Conservation (phyloP, 768 basidiomycete species). For the Porphyrellus cyaneotinctus region DNA sequence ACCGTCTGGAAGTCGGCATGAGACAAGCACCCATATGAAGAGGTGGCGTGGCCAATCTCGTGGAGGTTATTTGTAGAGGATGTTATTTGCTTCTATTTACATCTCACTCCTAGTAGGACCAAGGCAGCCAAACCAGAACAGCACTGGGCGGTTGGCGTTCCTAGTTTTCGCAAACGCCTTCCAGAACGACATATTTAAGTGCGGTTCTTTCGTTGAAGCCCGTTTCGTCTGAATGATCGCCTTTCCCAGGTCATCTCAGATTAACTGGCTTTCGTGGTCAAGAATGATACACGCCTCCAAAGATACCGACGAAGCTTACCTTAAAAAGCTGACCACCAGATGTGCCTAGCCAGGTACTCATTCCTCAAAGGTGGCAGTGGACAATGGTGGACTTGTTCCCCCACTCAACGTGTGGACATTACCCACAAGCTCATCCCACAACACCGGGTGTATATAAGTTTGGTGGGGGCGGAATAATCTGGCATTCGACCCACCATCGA, state of each 20-base stretch:
- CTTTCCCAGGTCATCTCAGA: not conserved
- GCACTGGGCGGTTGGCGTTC: not conserved
- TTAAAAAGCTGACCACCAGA: slow-evolving; percentile 2
- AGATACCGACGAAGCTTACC: slow-evolving; percentile 4
- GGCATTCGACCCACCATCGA: not conserved
- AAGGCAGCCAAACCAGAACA: slow-evolving; percentile 8
- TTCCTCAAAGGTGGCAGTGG: slow-evolving; percentile 1
- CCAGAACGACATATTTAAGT: slow-evolving; percentile 6
- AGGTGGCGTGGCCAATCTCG: no score
- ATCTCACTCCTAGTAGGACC: slow-evolving; percentile 1
- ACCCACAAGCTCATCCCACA: slow-evolving; percentile 11
- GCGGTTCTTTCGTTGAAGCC: slow-evolving; percentile 2
- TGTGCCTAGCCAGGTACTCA: not conserved
- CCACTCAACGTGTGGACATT: slow-evolving; percentile 13
- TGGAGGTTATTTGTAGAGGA: no score
- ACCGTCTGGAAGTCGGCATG: no score
- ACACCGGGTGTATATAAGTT: slow-evolving; percentile 11
- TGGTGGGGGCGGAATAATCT: not conserved
- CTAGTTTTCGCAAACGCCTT: not conserved
- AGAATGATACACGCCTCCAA: not conserved
- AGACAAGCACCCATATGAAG: no score
- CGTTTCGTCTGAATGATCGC: not conserved
- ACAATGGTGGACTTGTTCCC: not conserved
- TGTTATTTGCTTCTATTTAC: slow-evolving; percentile 15
- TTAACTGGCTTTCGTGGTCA: not conserved